Evolutionary conservation across 2,329 filamentous ascomycete species (phyloP).

Genomic region (Colletotrichum spaethianum): DNA sequence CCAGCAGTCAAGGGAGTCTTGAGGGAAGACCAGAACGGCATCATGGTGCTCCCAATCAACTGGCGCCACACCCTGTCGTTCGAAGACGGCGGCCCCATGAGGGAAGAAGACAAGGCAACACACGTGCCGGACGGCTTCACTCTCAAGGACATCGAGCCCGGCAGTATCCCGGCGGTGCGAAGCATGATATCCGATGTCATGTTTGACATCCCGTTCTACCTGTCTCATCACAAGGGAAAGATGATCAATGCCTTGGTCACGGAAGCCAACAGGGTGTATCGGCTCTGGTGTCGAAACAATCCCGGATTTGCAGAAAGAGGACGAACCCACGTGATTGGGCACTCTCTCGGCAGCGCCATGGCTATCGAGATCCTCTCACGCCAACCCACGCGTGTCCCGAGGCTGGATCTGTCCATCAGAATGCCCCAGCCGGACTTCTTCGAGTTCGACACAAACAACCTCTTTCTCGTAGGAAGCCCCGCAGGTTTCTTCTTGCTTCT

Average conservation of each 20-base stretch:
- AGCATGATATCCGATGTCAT: constrained; percentile 97
- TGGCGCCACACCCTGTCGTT: constrained; percentile 93
- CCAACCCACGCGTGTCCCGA: constrained; percentile 82
- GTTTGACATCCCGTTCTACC: constrained; percentile 98
- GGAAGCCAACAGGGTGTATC: constrained; percentile 96
- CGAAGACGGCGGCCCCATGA: constrained; percentile 80
- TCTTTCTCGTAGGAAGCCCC: constrained; percentile 92
- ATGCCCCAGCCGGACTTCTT: constrained; percentile 73
- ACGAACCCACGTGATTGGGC: constrained; percentile 91
- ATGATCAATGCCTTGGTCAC: constrained; percentile 92
- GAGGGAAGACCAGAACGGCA: constrained; percentile 83
- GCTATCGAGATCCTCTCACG: constrained; percentile 90
- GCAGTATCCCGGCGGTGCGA: constrained; percentile 91
- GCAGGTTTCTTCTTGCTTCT: constrained; percentile 93
- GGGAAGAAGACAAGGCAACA: constrained; percentile 65
- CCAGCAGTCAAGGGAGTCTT: constrained; percentile 82
- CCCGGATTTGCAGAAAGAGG: constrained; percentile 85
- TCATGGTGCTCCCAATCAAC: constrained; percentile 95
- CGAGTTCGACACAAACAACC: constrained; percentile 90
- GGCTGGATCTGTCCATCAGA: constrained; percentile 57
- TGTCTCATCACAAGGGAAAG: constrained; percentile 94
- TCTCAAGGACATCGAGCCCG: constrained; percentile 91
- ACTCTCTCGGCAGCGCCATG: constrained; percentile 96
- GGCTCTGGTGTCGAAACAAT: constrained; percentile 95
- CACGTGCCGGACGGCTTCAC: constrained; percentile 71